Base-by-base conservation (phyloP, 495 filamentous ascomycete species). In the Astrocystis sublimbata region DNA sequence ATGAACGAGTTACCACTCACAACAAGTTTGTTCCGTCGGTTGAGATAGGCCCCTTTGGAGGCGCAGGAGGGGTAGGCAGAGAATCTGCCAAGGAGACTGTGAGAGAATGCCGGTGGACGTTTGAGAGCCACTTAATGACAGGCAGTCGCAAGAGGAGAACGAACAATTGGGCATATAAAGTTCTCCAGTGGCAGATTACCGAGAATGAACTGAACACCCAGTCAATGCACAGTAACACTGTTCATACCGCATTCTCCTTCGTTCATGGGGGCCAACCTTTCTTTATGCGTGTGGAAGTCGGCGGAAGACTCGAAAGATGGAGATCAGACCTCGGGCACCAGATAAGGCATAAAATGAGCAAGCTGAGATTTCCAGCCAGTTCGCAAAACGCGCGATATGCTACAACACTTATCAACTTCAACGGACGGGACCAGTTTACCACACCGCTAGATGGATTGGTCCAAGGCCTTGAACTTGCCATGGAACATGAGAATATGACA, bases 401-500 rank as follows among this genome's bases (percentile, higher is more conserved):
- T 7, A 61, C 59, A 3, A 61, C 50, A 19, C 59, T 61, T 19
- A 31, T 61, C 6, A 47, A 61, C 40, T 61, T 61, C n/a, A 50
- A 60, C 6, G 58, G 46, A 17, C 45, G 42, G 8, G 45, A 60
- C 31, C 50, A 36, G 3, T 58, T 19, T 3, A 15, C 36, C 8
- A 62, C 56, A 17, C 63, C 24, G 3, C 59, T 73, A 7, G 69
- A 73, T 42, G 26, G 13, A 24, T 42, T 70, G 6, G 69, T 68
- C 6, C 46, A 54, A 17, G 21, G 46, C n/a, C 58, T 73, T 3
- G 54, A 60, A 2, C 9, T 53, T 4, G 60, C 61, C 6, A 72
- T 73, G 71, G 58, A 68, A 26, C 24, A 54, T 15, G 58, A 66
- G 9, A 73, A 72, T 40, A 55, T 64, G 65, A 24, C 35, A 15